These are phyloP conservation scores for Cladosporium velox DNA, from an alignment of 2,329 filamentous ascomycete species.

Conservation along the genomic window DNA sequence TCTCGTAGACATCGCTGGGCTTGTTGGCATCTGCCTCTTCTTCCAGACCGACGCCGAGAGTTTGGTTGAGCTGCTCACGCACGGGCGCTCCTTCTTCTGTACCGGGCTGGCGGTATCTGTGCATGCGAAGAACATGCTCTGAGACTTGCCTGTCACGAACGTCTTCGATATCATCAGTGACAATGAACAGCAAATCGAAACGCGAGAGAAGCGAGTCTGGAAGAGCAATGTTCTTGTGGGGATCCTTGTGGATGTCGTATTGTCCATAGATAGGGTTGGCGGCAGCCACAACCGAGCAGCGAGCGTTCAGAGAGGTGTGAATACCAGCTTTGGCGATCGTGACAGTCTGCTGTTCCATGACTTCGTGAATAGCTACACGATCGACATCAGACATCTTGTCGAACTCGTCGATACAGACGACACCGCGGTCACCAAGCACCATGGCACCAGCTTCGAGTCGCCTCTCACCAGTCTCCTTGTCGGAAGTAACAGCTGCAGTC, in stretches of 20 bases:
- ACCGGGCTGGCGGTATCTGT: constrained; percentile 87
- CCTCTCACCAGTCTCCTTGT: constrained; percentile 96
- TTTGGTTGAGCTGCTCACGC: constrained; percentile 80
- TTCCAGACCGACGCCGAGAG: constrained; percentile 83
- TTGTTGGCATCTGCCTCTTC: constrained; percentile 71
- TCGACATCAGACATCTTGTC: constrained; percentile 99
- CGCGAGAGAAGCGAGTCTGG: constrained; percentile 94
- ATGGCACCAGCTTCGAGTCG: constrained; percentile 96
- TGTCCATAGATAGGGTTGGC: constrained; percentile 98
- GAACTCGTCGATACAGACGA: constrained; percentile 98
- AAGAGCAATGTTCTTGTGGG: constrained; percentile 96
- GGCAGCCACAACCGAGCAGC: constrained; percentile 93
- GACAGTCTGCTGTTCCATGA: constrained; percentile 99
- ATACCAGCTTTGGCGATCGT: constrained; percentile 99
- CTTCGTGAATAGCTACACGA: constrained; percentile 97
- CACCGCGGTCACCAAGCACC: constrained; percentile 94
- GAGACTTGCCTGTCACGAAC: constrained; percentile 86
- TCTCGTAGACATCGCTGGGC: constrained; percentile 89
- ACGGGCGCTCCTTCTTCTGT: constrained; percentile 94
- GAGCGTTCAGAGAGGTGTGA: constrained; percentile 93
- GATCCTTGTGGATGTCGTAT: constrained; percentile 97
- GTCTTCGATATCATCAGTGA: constrained; percentile 98
- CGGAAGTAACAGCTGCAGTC: constrained; percentile 91
- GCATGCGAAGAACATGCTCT: constrained; percentile 96
- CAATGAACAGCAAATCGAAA: constrained; percentile 97